Base-by-base conservation (phyloP, 1,284 basidiomycete species). In the Apiotrichum montevideense region DNA sequence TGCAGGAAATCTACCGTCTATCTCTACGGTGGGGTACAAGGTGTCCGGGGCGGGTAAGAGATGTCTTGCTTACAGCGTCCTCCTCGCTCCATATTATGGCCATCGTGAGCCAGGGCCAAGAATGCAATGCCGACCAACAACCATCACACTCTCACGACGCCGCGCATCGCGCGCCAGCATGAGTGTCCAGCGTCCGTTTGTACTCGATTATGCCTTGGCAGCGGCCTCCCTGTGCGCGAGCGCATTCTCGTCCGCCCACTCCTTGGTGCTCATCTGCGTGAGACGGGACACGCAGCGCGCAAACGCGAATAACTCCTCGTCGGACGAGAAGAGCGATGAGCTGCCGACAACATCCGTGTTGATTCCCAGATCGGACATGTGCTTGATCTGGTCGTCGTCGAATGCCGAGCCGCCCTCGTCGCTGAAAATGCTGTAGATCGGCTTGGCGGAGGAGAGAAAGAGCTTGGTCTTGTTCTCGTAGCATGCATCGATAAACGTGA, bases 401-500 rank as follows among this genome's bases (percentile, higher is more conserved):
- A 62, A 64, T 7, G 66, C 62, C 35, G 68, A 61, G 14, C 57
- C 57, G 21, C 80, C 73, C 45, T 88, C 84, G 65, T 88, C 88
- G 1, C 88, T 86, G 77, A 96, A 97, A 52, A 94, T 85, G 68
- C 88, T 82, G 72, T 84, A 86, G 55, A 97, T 87, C 8, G 91
- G 91, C 1, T 90, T 88, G 73, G 94, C 88, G 14, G 90, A 95
- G 0, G 91, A 87, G 51, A 88, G 82, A 74, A 94, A 91, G 3
- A 97, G 80, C 70, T 90, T 91, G 2, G 90, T 93, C 86, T 90
- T 67, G 79, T 86, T 92, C 74, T 95, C 92, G 69, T 96, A 95
- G 70, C 90, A 93, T 14, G 90, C 87, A 79, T 98, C 95, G 69
- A 98, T 87, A 69, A 98, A 98, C 0, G 94, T 96, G 74, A 98